A percentile compares a stretch with the other conserved stretches of the same genome.
These are phyloP conservation scores for Sphaerosporella brunnea DNA, from an alignment of 495 filamentous ascomycete species.

Conservation along the genomic window DNA sequence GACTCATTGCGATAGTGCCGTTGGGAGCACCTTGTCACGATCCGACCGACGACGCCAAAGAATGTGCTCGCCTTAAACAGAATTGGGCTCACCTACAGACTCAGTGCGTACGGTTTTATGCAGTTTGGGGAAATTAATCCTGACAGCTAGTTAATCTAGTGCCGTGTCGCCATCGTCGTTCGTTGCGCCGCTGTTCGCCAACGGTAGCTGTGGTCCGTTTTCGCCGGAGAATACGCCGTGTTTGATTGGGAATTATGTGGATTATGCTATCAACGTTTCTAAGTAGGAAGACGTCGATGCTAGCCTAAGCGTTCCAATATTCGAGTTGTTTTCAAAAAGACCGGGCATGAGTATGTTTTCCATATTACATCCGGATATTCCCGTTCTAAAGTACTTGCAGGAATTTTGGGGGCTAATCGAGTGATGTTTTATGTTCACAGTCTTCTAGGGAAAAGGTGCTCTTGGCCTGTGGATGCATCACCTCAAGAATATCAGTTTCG, in stretches of 20 bases:
- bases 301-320: constrained; percentile 45
- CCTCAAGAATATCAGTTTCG: constrained; percentile 32
- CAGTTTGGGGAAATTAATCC: not conserved
- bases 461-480: constrained; percentile 47
- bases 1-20: constrained; percentile 36
- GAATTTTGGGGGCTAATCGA: constrained; percentile 38
- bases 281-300: constrained; percentile 38
- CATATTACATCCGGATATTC: too few species aligned
- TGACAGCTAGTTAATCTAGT: not conserved
- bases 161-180: constrained; percentile 29
- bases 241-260: constrained; percentile 39
- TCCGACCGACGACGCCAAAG: constrained; percentile 30
- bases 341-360: constrained; percentile 50
- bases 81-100: constrained; percentile 11
- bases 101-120: constrained; percentile 1
- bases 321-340: constrained; percentile 49
- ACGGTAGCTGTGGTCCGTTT: constrained; percentile 27
- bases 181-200: constrained; percentile 32
- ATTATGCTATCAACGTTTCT: constrained; percentile 42
- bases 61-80: constrained; percentile 25
- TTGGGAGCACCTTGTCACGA: constrained; percentile 37
- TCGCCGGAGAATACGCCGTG: constrained; percentile 26
- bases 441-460: constrained; percentile 33
- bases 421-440: too few species aligned
- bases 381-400: too few species aligned